Conservation (phyloP, 164 flowering plant genomes). For the Brasenia schreberi region DNA sequence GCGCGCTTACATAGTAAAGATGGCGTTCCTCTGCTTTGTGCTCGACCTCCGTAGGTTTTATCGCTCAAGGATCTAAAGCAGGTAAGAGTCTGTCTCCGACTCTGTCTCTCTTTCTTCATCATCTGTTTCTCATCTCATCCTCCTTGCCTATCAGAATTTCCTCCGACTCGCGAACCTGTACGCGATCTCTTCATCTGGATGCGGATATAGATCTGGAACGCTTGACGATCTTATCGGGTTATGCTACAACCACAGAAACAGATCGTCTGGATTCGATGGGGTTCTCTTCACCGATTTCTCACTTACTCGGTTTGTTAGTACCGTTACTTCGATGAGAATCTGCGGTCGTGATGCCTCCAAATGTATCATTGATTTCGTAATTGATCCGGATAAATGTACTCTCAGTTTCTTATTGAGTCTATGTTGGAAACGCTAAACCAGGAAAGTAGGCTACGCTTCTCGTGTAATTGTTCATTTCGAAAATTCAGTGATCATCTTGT, state of each 20-base stretch:
- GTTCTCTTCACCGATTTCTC: constrained; percentile 12
- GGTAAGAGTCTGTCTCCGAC: constrained; percentile 14
- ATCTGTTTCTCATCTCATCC: too few relatives aligned
- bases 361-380: too few relatives aligned
- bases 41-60: constrained; percentile 55
- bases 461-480: too few relatives aligned
- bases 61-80: constrained; percentile 48
- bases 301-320: too few relatives aligned
- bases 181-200: constrained; percentile 9
- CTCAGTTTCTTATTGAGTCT: too few relatives aligned
- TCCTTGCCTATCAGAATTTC: constrained; percentile 10
- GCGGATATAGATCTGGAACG: constrained; percentile 4
- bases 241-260: constrained; percentile 43
- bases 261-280: constrained; percentile 34
- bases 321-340: too few relatives aligned
- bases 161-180: constrained; percentile 27
- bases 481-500: too few relatives aligned
- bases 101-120: not conserved
- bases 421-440: too few relatives aligned
- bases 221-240: constrained; percentile 19
- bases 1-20: constrained; percentile 2
- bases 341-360: too few relatives aligned
- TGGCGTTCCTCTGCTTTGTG: constrained; percentile 62
- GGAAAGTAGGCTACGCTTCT: too few relatives aligned
- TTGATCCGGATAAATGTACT: too few relatives aligned